Evolutionary conservation across 2,329 filamentous ascomycete species (phyloP).

Genomic region (Fusarium sp.): DNA sequence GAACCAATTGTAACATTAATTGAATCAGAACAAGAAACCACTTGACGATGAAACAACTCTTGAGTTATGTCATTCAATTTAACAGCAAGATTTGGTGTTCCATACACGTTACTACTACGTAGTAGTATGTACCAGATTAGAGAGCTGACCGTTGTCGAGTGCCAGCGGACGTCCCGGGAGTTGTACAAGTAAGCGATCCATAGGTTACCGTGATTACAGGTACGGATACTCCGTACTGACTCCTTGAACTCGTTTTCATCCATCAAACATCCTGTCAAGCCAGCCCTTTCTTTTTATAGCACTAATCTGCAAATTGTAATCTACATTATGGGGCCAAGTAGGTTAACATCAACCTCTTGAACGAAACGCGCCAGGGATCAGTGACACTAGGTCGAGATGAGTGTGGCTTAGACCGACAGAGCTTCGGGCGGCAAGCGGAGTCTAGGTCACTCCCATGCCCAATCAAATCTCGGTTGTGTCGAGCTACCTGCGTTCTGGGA

Average conservation of each 20-base stretch:
- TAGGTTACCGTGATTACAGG: background rate
- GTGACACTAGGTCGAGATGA: conserved; percentile 31
- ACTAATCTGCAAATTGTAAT: conserved; percentile 28
- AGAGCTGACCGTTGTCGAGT: background rate
- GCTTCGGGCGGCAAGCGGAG: conserved; percentile 40
- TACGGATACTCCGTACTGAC: background rate
- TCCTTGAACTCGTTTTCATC: background rate
- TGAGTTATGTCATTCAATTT: background rate
- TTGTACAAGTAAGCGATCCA: background rate
- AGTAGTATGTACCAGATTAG: background rate
- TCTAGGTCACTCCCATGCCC: conserved; percentile 4
- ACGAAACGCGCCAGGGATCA: conserved; percentile 22
- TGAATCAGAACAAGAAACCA: background rate
- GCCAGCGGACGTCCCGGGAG: background rate
- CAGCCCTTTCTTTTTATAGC: conserved; percentile 32
- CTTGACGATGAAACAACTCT: background rate
- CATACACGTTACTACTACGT: too few species aligned
- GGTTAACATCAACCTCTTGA: conserved; percentile 10
- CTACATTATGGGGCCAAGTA: conserved; percentile 11
- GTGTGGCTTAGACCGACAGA: conserved; percentile 45
- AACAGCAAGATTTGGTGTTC: background rate
- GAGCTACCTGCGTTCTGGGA: conserved; percentile 19
- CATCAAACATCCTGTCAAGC: conserved; percentile 3
- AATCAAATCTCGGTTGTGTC: conserved; percentile 22
- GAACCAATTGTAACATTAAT: background rate